Base-by-base conservation (phyloP, 768 basidiomycete genomes). In the Russula compacta region DNA sequence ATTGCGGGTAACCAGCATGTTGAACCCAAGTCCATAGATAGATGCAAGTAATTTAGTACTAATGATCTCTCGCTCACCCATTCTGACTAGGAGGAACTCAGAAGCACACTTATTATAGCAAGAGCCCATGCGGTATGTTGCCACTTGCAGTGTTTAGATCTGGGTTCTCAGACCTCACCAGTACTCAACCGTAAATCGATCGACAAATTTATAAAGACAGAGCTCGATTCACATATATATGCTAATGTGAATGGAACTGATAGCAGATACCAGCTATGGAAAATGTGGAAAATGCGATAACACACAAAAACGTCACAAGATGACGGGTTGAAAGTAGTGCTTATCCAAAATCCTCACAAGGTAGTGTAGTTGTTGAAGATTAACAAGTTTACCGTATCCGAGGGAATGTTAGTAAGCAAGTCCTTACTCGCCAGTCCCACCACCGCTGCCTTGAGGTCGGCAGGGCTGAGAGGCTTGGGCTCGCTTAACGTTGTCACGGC, bases 371-470 rank as follows among this genome's bases (percentile, higher is more conserved):
- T 66, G 56, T 66, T 66, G 63, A 66, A 93, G 65, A 89, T 80
- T 69, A 94, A 77, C 71, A 83, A 64, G 76, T 94, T 92, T 44
- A 80, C 74, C 3, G 89, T 86, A 51, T 79, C 72, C 1, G 64
- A 56, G 2, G 83, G 83, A 9, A 75, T 63, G 21, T 80, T 77
- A 0, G 58, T 32, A 11, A 97, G 75, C 17, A 79, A 46, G 53
- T 73, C 81, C 50, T 70, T 67, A 58, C 78, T 86, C 12, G 87
- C 73, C 5, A 98, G 77, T 2, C 71, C 73, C 35, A 89, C 43
- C 35, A 98, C 65, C 6, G 88, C 87, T 60, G 79, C 74, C 85
- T 92, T 97, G 63, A 98, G 76, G 72, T 88, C 83, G 36, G 73
- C 69, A 6, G 95, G 89, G 4, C 82, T 81, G 21, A 95, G 67